Conservation (phyloP, 176 grass and related monocot genomes). For the Phoenix dactylifera region DNA sequence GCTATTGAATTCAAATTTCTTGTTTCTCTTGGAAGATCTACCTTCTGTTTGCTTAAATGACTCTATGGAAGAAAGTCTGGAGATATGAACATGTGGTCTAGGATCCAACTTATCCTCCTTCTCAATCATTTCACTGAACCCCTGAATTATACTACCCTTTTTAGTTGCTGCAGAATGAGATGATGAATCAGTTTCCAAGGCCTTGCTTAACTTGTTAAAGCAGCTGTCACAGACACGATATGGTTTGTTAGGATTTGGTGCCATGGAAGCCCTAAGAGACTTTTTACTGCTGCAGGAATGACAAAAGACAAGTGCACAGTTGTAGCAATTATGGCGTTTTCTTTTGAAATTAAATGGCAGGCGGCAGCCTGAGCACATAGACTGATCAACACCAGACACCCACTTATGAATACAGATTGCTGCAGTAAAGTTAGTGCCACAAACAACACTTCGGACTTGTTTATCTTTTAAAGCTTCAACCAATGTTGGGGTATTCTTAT, state of each 20-base stretch:
- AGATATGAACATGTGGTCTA: slow-evolving; percentile 64
- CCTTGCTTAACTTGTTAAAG: slow-evolving; percentile 73
- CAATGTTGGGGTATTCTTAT: slow-evolving; percentile 72
- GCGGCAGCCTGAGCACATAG: slow-evolving; percentile 93
- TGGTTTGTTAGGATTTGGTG: slow-evolving; percentile 91
- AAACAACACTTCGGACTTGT: slow-evolving; percentile 91
- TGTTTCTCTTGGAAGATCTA: slow-evolving; percentile 77
- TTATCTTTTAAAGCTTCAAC: slow-evolving; percentile 97
- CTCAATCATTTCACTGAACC: slow-evolving; percentile 44
- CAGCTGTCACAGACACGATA: slow-evolving; percentile 87
- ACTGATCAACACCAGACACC: slow-evolving; percentile 92
- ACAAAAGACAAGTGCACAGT: too few relatives aligned
- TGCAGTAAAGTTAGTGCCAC: slow-evolving; percentile 94
- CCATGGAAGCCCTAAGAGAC: slow-evolving; percentile 66
- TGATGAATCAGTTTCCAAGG: slow-evolving; percentile 36
- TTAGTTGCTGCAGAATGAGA: slow-evolving; percentile 43
- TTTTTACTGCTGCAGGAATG: too few relatives aligned
- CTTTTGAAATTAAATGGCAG: slow-evolving; percentile 96
- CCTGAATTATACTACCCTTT: slow-evolving; percentile 39
- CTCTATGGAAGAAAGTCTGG: slow-evolving; percentile 81
- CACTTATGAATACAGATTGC: slow-evolving; percentile 99
- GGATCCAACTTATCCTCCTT: slow-evolving; percentile 49
- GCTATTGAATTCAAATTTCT: slow-evolving; percentile 92
- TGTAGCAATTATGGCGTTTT: slow-evolving; percentile 50
- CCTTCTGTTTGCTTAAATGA: slow-evolving; percentile 61